Evolutionary conservation across 2,329 filamentous ascomycete genomes (phyloP), one percentile per base, ranked within the genome.

Genomic region (Aspergillus carbonarius): DNA sequence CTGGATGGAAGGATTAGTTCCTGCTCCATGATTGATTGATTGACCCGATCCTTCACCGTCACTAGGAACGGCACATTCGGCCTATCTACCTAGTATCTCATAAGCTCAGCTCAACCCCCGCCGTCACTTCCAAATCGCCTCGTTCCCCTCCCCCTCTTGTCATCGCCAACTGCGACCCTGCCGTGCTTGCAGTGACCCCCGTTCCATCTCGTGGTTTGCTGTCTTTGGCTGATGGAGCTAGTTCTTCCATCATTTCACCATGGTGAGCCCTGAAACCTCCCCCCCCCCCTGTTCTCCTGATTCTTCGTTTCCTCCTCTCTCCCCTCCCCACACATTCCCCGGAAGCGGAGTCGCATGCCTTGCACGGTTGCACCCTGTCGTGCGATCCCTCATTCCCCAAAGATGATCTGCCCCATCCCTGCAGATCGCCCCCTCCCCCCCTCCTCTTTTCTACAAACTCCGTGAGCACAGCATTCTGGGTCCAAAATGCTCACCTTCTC

Each of bases 151-250:
- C 42, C 48, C 27, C 34, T 55, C 48, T 20, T 23, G n/a, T 58
- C 8, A 8, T 39, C 49, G 17, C 35, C 25, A 51, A 46, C 37
- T 53, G 34, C 52, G n/a, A 25, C n/a, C 44, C 46, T 55, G 27
- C 35, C 6, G 18, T 44, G 37, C 25, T 42, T 17, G 23, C 34
- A 15, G 37, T 30, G 39, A 42, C 39, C 50, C 23, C 40, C 17
- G 27, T 42, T n/a, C 7, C 27, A 15, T 32, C 12, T 54, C 10
- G 44, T 20, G 34, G 12, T 27, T 40, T 8, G 23, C 35, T 49
- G 5, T n/a, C 23, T 27, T 18, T 48, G 34, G 54, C 54, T 55
- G 54, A 55, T 55, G 54, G 54, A 55, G 44, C 35, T 39, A 25
- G 54, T 40, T 50, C 17, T 18, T 49, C 15, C 39, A 44, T 44